phyloP scores from a whole-genome alignment of 345 rosid species.

The Passiflora organensis region DNA sequence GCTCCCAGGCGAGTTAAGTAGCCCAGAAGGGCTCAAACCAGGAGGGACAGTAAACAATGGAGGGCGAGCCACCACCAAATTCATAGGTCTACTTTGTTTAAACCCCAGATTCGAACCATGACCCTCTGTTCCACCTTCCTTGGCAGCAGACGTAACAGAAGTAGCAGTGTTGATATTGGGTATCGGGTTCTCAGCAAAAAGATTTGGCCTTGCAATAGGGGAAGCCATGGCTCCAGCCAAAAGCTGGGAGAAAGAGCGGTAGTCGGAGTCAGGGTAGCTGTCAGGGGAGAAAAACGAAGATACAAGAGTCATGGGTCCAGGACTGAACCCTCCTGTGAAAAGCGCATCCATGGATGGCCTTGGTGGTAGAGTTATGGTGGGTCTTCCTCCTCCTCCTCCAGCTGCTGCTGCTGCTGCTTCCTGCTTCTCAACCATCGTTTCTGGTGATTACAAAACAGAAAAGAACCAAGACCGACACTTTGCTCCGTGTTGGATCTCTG shows the following conservation, averaged over 20 bases:
- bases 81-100: constrained; percentile 46
- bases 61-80: constrained; percentile 44
- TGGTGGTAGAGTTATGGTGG: constrained; percentile 70
- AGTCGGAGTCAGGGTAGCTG: constrained; percentile 43
- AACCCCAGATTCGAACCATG: constrained; percentile 30
- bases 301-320: constrained; percentile 89
- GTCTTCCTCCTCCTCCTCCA: too few species aligned
- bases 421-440: constrained; percentile 47
- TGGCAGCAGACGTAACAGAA: neutral
- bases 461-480: neutral
- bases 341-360: constrained; percentile 46
- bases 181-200: constrained; percentile 11
- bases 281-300: constrained; percentile 68
- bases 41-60: constrained; percentile 72
- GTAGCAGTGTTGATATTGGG: neutral
- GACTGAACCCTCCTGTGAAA: constrained; percentile 57
- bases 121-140: constrained; percentile 33
- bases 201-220: constrained; percentile 35
- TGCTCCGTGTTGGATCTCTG: neutral
- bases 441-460: neutral
- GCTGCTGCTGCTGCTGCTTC: constrained; percentile 26
- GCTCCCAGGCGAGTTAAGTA: constrained; percentile 64
- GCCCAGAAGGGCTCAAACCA: constrained; percentile 89
- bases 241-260: constrained; percentile 76
- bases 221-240: constrained; percentile 88